These are phyloP conservation scores for Plasmodium inui DNA, from an alignment of 169 alveolate species.

Conservation along the genomic window DNA sequence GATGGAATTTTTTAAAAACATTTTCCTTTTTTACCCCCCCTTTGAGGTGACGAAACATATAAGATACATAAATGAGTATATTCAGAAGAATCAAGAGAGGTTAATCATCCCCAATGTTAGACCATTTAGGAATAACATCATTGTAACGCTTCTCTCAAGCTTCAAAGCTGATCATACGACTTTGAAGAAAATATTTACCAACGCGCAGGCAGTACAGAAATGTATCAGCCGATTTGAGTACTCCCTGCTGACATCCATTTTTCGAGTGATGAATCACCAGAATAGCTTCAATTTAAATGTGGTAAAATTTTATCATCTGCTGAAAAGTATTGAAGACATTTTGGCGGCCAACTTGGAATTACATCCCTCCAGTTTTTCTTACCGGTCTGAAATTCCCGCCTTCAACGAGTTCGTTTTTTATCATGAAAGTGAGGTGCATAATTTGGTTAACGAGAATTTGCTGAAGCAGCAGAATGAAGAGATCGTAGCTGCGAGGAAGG, in stretches of 20 bases:
- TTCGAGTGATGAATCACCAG: slow-evolving; percentile 69
- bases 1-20: slow-evolving; percentile 63
- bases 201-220: slow-evolving; percentile 31
- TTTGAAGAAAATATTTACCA: slow-evolving; percentile 45
- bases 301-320: slow-evolving; percentile 54
- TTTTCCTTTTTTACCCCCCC: slow-evolving; percentile 70
- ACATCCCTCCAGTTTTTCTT: slow-evolving; percentile 1
- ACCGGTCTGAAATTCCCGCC: neutral
- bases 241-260: slow-evolving; percentile 46
- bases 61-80: slow-evolving; percentile 70
- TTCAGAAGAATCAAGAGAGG: slow-evolving; percentile 2
- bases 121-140: slow-evolving; percentile 61
- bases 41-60: slow-evolving; percentile 67
- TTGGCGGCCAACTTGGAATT: slow-evolving; percentile 22
- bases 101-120: slow-evolving; percentile 62
- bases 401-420: slow-evolving; percentile 61
- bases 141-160: slow-evolving; percentile 65
- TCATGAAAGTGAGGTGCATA: slow-evolving; percentile 35
- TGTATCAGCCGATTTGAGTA: slow-evolving; percentile 46
- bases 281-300: slow-evolving; percentile 58
- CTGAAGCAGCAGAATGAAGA: slow-evolving; percentile 16
- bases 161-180: slow-evolving; percentile 66
- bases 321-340: slow-evolving; percentile 37
- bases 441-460: slow-evolving; percentile 33
- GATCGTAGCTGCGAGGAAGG: slow-evolving; percentile 7